A percentile compares a stretch with the other conserved stretches of the same genome.
Evolutionary conservation across 495 filamentous ascomycete genomes (phyloP).

Genomic region (Oidiodendron maius): DNA sequence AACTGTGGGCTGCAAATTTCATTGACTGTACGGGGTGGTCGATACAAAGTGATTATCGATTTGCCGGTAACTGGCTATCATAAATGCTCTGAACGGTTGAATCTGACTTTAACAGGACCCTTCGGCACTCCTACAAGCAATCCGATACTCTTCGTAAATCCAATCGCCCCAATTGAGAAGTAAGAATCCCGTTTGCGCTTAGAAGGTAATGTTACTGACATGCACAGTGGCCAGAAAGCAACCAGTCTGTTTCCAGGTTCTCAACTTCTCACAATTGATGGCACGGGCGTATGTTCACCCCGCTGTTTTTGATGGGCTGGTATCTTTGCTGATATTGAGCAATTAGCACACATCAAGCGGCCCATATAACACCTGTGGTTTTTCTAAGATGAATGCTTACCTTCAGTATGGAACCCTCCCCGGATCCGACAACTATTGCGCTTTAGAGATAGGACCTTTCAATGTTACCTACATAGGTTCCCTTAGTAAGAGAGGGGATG

Average conservation of each 20-base stretch:
- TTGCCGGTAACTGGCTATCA: too few relatives aligned
- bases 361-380: slow-evolving; percentile 5
- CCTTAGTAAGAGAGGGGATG: too few relatives aligned
- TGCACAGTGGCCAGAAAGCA: too few relatives aligned
- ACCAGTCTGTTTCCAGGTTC: too few relatives aligned
- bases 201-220: too few relatives aligned
- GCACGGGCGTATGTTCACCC: slow-evolving; percentile 7
- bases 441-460: slow-evolving; percentile 10
- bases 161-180: slow-evolving; percentile 8
- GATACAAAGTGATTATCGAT: too few relatives aligned
- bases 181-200: too few relatives aligned
- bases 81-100: too few relatives aligned
- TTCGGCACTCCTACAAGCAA: slow-evolving; percentile 10
- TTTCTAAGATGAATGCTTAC: slow-evolving; percentile 4
- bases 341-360: slow-evolving; percentile 10
- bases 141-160: slow-evolving; percentile 16
- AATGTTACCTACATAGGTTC: neutral
- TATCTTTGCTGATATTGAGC: too few relatives aligned
- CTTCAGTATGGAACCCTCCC: slow-evolving; percentile 10
- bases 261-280: slow-evolving; percentile 11
- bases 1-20: too few relatives aligned
- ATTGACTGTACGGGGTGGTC: too few relatives aligned
- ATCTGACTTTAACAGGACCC: slow-evolving; percentile 3
- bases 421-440: slow-evolving; percentile 8
- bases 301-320: neutral